Percentiles rank a stretch among this genome's conserved stretches.
Evolutionary conservation across 768 basidiomycete genomes (phyloP).

Genomic region (Trametes coccinea): DNA sequence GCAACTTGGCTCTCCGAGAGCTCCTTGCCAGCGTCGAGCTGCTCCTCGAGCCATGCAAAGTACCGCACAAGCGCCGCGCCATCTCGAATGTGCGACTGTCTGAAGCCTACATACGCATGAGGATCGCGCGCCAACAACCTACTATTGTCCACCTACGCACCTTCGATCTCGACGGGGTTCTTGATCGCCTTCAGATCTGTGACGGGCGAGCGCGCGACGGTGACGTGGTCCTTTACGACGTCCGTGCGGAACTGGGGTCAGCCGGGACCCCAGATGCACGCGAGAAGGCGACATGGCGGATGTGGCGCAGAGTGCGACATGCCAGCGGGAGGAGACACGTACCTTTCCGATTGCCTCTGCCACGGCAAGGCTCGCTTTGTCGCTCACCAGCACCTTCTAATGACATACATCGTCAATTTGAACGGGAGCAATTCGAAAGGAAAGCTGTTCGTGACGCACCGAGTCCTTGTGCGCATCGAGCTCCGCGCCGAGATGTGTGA

Average conservation of each 20-base stretch:
- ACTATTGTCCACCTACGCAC: background rate
- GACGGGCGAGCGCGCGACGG: constrained; percentile 67
- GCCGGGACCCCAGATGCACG: constrained; percentile 11
- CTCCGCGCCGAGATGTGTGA: constrained; percentile 50
- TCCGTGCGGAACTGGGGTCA: constrained; percentile 25
- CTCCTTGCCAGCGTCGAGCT: constrained; percentile 58
- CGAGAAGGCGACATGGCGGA: background rate
- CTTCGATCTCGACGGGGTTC: constrained; percentile 71
- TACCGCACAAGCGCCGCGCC: constrained; percentile 86
- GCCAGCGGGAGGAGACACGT: constrained; percentile 15
- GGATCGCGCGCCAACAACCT: background rate
- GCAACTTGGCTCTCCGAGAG: constrained; percentile 83
- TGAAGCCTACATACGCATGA: constrained; percentile 64
- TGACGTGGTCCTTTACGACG: constrained; percentile 54
- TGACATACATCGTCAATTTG: background rate
- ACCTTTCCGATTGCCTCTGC: constrained; percentile 78
- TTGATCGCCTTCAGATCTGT: constrained; percentile 82
- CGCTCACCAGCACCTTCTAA: constrained; percentile 76
- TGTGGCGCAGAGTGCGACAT: constrained; percentile 4
- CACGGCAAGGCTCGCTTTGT: constrained; percentile 79
- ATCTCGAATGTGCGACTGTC: constrained; percentile 85
- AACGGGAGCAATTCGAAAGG: background rate
- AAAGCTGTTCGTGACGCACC: constrained; percentile 13
- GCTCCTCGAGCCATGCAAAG: constrained; percentile 93
- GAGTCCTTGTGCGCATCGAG: constrained; percentile 36